Conservation (phyloP, 345 rosid genomes). For the Punica granatum region DNA sequence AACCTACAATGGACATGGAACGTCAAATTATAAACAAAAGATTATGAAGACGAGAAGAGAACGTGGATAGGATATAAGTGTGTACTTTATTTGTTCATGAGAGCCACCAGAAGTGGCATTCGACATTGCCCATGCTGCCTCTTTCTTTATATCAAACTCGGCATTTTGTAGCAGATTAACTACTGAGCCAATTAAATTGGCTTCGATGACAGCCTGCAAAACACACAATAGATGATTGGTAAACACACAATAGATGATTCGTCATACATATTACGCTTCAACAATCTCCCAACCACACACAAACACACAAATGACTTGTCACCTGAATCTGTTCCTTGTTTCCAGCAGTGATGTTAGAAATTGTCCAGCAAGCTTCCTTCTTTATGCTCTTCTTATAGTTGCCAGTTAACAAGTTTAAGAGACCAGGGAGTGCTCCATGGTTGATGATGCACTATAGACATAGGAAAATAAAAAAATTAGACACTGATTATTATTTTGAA, state of each 20-base stretch:
- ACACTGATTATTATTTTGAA: background rate
- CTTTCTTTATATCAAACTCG: too few relatives aligned
- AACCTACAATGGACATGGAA: slow-evolving; percentile 14
- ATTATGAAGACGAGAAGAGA: too few relatives aligned
- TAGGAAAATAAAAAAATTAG: background rate
- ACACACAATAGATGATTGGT: too few relatives aligned
- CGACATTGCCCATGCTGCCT: too few relatives aligned
- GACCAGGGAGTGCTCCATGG: slow-evolving; percentile 60
- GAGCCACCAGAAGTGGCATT: slow-evolving; percentile 59
- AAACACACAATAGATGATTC: background rate
- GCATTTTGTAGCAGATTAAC: slow-evolving; percentile 47
- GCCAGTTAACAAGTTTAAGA: slow-evolving; percentile 44
- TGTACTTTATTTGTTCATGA: slow-evolving; percentile 51
- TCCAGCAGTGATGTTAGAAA: slow-evolving; percentile 88
- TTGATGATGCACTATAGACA: slow-evolving; percentile 44
- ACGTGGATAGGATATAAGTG: background rate
- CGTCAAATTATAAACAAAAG: too few relatives aligned
- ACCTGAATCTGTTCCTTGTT: slow-evolving; percentile 65
- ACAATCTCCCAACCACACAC: background rate
- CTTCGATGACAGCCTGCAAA: slow-evolving; percentile 43
- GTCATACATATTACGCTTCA: background rate
- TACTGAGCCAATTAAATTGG: slow-evolving; percentile 34
- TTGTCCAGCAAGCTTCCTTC: too few relatives aligned
- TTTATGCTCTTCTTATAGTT: slow-evolving; percentile 70
- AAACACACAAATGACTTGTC: background rate